Percentiles rank a stretch among this genome's conserved stretches.
These are phyloP conservation scores for Balansia obtecta DNA, from an alignment of 2,329 filamentous ascomycete genomes.

Conservation along the genomic window DNA sequence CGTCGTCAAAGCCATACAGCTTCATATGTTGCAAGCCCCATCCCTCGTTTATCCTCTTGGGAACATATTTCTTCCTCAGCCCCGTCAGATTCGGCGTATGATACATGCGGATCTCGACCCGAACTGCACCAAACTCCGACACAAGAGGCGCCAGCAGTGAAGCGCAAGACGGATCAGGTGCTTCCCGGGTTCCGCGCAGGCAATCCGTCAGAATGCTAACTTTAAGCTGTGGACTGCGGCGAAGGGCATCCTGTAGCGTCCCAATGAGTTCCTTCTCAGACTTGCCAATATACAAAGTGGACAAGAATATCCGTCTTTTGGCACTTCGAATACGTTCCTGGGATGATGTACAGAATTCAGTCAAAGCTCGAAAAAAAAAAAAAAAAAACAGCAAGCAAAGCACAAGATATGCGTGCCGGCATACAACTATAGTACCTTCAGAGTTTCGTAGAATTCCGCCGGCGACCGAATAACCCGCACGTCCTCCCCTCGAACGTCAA, in stretches of 20 bases:
- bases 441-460: conserved; percentile 76
- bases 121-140: conserved; percentile 65
- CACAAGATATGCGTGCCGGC: neutral
- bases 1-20: conserved; percentile 88
- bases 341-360: neutral
- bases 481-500: conserved; percentile 70
- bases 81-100: conserved; percentile 94
- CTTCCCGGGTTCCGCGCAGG: conserved; percentile 81
- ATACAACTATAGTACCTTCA: conserved; percentile 50
- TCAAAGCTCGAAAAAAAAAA: neutral
- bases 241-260: conserved; percentile 63
- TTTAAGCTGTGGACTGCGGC: conserved; percentile 59
- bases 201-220: conserved; percentile 88
- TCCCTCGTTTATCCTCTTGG: conserved; percentile 87
- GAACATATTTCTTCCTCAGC: conserved; percentile 68
- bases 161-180: conserved; percentile 73
- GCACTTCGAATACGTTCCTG: conserved; percentile 73
- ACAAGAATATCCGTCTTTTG: conserved; percentile 71
- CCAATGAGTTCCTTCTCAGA: conserved; percentile 80
- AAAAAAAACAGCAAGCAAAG: neutral
- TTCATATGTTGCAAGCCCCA: conserved; percentile 99
- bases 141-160: conserved; percentile 80
- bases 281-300: conserved; percentile 94
- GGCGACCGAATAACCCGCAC: conserved; percentile 71
- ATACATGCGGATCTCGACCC: conserved; percentile 93